Evolutionary conservation across 1,139 yeast genomes (phyloP), one percentile per base, ranked within the genome.

Genomic region (Suhomyces bribrorum): DNA sequence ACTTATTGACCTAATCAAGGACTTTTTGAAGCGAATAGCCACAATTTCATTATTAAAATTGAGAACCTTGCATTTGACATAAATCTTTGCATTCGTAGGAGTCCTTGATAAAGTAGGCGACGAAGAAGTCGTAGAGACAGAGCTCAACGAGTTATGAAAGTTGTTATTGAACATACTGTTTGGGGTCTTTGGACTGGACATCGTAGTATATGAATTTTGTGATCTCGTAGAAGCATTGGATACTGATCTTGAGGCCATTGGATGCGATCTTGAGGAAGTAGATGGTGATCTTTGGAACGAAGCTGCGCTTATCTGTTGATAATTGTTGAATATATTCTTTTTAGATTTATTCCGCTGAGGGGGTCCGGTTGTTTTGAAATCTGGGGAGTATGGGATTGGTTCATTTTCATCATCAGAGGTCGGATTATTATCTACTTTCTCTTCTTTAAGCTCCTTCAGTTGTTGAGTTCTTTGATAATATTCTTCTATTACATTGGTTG

Each of bases 11-110:
- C 49, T 47, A 13, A 66, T 50, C 29, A 56, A 60, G 12, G 48
- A 36, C 43, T 62, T 62, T 35, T 57, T 53, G 15, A 66, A 41
- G 25, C 59, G 56, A 7, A 66, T 41, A 2, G 65, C 62, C 9
- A 67, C 42, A 15, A 59, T 54, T 32, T 62, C 69, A 36, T 59
- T 52, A 24, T 60, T 56, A 22, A 48, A 56, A 22, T 61, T 61
- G 29, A 56, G 46, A 12, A 69, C 54, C 44, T 63, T 64, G 42
- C 71, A 59, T 38, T 59, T 58, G 37, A 64, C 48, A 32, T 40
- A 38, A n/a, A 34, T 29, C 22, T 33, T 35, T n/a, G 39, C 22
- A 30, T 26, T 38, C 6, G 44, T 33, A 5, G 29, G 28, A 4
- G 38, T 13, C 22, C 37, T 36, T 8, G 40, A 31, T 13, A 40